Conservation (phyloP, 2,329 filamentous ascomycete genomes). For the Fusarium pseudoanthophilum region DNA sequence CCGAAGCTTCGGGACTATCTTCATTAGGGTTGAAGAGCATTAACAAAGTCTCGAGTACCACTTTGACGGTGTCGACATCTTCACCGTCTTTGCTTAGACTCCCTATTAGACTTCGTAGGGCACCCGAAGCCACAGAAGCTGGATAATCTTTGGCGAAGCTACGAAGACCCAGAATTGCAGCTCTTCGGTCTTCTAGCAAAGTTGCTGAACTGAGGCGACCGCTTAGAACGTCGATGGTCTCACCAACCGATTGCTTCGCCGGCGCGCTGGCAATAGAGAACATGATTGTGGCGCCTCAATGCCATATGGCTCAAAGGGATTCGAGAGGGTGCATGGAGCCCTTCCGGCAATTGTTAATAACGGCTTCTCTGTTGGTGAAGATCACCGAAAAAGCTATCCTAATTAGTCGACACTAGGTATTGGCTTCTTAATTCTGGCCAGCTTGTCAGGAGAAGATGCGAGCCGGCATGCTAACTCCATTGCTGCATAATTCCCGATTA, state of each 20-base stretch:
- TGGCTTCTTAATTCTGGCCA: constrained; percentile 31
- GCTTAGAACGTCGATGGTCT: constrained; percentile 92
- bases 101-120: constrained; percentile 87
- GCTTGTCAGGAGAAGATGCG: constrained; percentile 37
- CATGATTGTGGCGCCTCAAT: constrained; percentile 55
- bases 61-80: constrained; percentile 95
- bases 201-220: constrained; percentile 88
- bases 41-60: constrained; percentile 92
- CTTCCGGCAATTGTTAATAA: constrained; percentile 17
- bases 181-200: constrained; percentile 91
- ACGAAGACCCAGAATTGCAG: constrained; percentile 89
- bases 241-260: constrained; percentile 93
- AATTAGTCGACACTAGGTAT: constrained; percentile 12
- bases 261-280: constrained; percentile 78
- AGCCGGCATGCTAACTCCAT: constrained; percentile 18
- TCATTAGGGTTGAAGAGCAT: constrained; percentile 85
- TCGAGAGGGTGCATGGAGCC: constrained; percentile 27
- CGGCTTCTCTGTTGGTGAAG: constrained; percentile 4
- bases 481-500: constrained; percentile 32
- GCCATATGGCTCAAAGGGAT: constrained; percentile 46
- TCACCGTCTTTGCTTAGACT: constrained; percentile 88
- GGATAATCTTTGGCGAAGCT: constrained; percentile 98
- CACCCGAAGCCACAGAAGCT: constrained; percentile 92
- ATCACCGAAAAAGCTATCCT: constrained; percentile 26
- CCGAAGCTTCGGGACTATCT: constrained; percentile 87